Evolutionary conservation across 2,329 filamentous ascomycete genomes (phyloP).

Genomic region (Ascochyta clinopodiicola): DNA sequence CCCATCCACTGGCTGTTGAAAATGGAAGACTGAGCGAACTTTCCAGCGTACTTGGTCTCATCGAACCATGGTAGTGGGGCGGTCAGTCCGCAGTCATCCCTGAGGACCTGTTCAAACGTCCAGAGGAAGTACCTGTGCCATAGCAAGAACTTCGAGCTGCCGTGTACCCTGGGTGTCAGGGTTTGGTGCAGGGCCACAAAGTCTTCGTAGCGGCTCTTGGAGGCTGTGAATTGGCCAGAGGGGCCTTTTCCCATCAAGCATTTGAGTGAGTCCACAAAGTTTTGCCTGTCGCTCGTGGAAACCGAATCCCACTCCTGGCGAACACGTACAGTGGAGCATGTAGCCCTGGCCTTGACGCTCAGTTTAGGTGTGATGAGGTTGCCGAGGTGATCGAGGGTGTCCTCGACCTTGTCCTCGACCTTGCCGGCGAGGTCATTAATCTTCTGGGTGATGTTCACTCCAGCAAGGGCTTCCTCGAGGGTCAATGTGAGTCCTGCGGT

Average conservation of each 20-base stretch:
- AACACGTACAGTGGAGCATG: slow-evolving; percentile 35
- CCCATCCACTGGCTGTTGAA: slow-evolving; percentile 41
- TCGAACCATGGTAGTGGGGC: slow-evolving; percentile 49
- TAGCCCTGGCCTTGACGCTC: slow-evolving; percentile 1
- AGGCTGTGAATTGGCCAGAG: slow-evolving; percentile 33
- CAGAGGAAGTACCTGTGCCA: slow-evolving; percentile 55
- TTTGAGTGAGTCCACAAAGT: slow-evolving; percentile 37
- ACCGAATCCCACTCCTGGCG: slow-evolving; percentile 43
- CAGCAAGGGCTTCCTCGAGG: slow-evolving; percentile 14
- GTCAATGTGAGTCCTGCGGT: slow-evolving; percentile 14
- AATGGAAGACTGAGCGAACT: slow-evolving; percentile 38
- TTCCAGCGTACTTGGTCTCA: slow-evolving; percentile 44
- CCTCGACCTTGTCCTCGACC: slow-evolving; percentile 3
- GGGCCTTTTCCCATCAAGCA: slow-evolving; percentile 35
- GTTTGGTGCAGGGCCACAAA: slow-evolving; percentile 42
- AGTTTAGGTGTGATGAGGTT: neutral
- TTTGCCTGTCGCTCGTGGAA: slow-evolving; percentile 28
- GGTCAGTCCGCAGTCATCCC: slow-evolving; percentile 51
- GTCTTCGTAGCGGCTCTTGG: slow-evolving; percentile 44
- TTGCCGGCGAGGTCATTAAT: slow-evolving; percentile 6
- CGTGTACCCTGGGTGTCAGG: slow-evolving; percentile 42
- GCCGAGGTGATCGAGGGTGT: neutral
- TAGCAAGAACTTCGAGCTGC: slow-evolving; percentile 47
- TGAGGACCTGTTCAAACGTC: slow-evolving; percentile 51
- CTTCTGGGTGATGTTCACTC: slow-evolving; percentile 13